These are phyloP conservation scores for Tanacetum coccineum DNA, from an alignment of 129 eudicot genomes.

Conservation along the genomic window DNA sequence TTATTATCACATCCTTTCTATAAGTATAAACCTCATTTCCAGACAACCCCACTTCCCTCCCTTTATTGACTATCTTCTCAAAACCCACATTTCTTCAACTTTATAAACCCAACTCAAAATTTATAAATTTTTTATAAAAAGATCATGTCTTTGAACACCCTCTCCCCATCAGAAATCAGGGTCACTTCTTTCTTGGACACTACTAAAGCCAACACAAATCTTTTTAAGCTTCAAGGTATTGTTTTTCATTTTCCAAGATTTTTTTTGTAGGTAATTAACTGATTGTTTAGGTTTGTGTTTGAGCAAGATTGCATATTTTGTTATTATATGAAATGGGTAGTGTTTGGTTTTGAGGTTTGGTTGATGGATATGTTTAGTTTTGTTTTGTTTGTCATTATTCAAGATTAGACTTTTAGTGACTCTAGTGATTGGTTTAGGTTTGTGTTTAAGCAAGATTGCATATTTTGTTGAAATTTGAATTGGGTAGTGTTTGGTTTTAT, in stretches of 20 bases:
- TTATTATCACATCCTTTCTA: conserved; percentile 5
- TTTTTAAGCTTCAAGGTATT: conserved; percentile 66
- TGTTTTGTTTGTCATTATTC: not conserved
- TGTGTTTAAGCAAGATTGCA: not conserved
- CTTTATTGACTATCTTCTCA: not conserved
- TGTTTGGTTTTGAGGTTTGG: not conserved
- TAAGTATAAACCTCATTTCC: not conserved
- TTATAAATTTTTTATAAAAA: conserved; percentile 19
- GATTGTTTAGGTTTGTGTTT: not conserved
- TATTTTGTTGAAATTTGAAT: not conserved
- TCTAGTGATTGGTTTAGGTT: not conserved
- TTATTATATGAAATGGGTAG: too few species aligned
- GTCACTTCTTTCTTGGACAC: conserved; percentile 63
- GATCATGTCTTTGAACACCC: conserved; percentile 68
- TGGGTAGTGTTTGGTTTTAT: not conserved
- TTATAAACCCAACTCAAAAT: conserved; percentile 4
- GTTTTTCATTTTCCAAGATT: not conserved
- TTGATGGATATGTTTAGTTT: not conserved
- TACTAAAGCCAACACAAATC: conserved; percentile 45
- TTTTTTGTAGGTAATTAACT: not conserved
- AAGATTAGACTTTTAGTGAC: conserved; percentile 1
- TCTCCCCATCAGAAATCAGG: conserved; percentile 65
- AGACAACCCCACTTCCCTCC: conserved; percentile 11
- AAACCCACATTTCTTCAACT: conserved; percentile 21
- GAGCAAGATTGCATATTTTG: too few species aligned